These are phyloP conservation scores for Edaphochlamys debaryana DNA, from an alignment of 139 green algal genomes.

Conservation along the genomic window DNA sequence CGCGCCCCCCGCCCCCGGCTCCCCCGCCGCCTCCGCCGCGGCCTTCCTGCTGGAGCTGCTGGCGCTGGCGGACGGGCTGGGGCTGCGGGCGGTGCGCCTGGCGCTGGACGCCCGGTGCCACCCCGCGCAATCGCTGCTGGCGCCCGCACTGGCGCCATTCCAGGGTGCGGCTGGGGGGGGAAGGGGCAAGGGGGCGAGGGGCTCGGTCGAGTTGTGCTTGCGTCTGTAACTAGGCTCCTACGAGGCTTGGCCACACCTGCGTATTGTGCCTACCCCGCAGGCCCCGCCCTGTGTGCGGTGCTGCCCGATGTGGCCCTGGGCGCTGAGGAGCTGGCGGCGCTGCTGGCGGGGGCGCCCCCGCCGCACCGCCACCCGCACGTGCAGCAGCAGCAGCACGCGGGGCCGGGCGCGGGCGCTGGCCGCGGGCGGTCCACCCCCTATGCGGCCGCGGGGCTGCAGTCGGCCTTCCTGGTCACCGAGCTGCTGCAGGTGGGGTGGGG, in stretches of 20 bases:
- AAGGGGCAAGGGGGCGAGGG: too few species aligned
- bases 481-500: slow-evolving; percentile 40
- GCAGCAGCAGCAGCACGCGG: neutral
- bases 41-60: slow-evolving; percentile 64
- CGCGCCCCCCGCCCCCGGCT: too few species aligned
- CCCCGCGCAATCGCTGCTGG: slow-evolving; percentile 62
- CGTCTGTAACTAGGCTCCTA: too few species aligned
- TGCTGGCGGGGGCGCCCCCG: too few species aligned
- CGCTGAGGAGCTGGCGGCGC: slow-evolving; percentile 50
- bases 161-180: slow-evolving; percentile 46
- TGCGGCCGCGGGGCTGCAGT: slow-evolving; percentile 52
- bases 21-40: neutral
- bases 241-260: too few species aligned
- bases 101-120: slow-evolving; percentile 63
- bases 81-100: slow-evolving; percentile 50
- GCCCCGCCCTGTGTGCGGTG: slow-evolving; percentile 70
- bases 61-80: slow-evolving; percentile 66
- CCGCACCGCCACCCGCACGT: too few species aligned
- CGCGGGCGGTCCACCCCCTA: slow-evolving; percentile 41
- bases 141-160: slow-evolving; percentile 64
- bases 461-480: slow-evolving; percentile 63
- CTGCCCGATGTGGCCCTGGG: slow-evolving; percentile 55
- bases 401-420: neutral
- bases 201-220: too few species aligned
- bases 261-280: slow-evolving; percentile 39